Conservation (phyloP, 495 filamentous ascomycete species). For the Penicillium paxilli region DNA sequence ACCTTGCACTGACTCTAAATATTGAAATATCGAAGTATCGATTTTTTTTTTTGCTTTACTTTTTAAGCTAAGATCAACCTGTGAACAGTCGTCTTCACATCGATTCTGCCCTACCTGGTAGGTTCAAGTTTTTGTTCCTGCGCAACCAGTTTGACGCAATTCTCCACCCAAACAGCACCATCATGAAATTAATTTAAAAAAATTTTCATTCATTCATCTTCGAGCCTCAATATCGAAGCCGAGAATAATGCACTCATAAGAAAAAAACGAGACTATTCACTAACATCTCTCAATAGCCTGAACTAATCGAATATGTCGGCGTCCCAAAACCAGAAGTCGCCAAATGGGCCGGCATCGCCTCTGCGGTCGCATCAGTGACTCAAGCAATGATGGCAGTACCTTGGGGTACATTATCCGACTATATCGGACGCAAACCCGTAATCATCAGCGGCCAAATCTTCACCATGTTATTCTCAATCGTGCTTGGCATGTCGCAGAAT, state of each 20-base stretch:
- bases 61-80: constrained; percentile 1
- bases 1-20: no score
- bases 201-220: neutral
- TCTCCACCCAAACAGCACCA: neutral
- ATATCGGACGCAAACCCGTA: constrained; percentile 69
- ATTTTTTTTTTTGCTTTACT: neutral
- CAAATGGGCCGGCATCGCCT: constrained; percentile 73
- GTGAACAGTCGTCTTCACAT: constrained; percentile 67
- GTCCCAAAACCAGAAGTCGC: constrained; percentile 71
- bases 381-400: constrained; percentile 72
- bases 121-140: constrained; percentile 11
- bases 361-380: constrained; percentile 68
- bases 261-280: neutral
- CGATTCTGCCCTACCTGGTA: constrained; percentile 81
- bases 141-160: neutral
- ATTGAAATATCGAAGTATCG: neutral
- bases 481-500: constrained; percentile 77
- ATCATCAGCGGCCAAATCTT: constrained; percentile 69
- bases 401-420: constrained; percentile 79
- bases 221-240: neutral
- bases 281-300: constrained; percentile 48
- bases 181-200: neutral
- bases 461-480: constrained; percentile 70
- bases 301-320: constrained; percentile 81
- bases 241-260: neutral